Evolutionary conservation across 306 rosid genomes (phyloP).

Genomic region (Castanospermum australe): DNA sequence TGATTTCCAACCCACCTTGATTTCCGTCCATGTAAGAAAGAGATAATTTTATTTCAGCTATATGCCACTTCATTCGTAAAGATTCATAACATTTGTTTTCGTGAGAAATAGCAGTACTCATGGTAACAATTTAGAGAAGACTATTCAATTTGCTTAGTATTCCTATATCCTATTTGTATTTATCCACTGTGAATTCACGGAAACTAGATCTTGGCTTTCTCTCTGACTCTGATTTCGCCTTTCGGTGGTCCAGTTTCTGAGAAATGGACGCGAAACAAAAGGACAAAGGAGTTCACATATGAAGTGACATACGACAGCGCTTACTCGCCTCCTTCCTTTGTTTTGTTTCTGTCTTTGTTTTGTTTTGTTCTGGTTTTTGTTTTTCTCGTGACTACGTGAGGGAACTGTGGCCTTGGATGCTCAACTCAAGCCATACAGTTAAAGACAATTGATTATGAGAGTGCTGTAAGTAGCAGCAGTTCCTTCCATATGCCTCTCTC

Average conservation of each 20-base stretch:
- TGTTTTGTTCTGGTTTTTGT: background rate
- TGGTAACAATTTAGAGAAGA: too few species aligned
- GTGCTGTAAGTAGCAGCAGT: background rate
- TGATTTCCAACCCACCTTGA: too few species aligned
- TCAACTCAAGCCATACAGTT: background rate
- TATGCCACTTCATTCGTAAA: too few species aligned
- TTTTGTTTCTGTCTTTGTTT: background rate
- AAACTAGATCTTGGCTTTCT: background rate
- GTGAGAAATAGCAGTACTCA: too few species aligned
- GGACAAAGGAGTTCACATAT: background rate
- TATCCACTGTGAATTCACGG: background rate
- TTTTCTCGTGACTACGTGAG: background rate
- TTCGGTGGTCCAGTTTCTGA: background rate
- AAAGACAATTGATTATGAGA: background rate
- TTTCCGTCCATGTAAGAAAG: too few species aligned
- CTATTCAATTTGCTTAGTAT: too few species aligned
- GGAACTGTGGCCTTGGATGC: slow-evolving; percentile 19
- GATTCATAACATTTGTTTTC: too few species aligned
- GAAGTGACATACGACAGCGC: background rate
- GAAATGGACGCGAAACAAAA: background rate
- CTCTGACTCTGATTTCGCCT: background rate
- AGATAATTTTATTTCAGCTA: too few species aligned
- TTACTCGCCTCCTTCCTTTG: background rate
- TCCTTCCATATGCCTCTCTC: background rate
- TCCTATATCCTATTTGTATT: too few species aligned